Base-by-base conservation (phyloP, 768 basidiomycete genomes). In the Imleria badia region DNA sequence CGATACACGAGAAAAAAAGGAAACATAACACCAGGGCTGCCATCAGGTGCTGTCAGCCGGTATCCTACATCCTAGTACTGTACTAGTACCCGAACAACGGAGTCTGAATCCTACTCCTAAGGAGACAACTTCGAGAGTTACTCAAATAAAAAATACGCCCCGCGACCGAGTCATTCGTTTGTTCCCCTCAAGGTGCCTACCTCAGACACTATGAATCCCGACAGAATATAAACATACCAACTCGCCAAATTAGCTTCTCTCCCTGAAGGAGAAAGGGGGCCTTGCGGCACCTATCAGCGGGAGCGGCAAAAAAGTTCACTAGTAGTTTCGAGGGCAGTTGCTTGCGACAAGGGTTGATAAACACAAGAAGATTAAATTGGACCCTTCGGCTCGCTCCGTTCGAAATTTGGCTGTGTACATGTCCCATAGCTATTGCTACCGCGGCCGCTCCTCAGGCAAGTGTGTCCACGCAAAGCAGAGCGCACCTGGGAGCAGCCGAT, bases 371-470 rank as follows among this genome's bases (percentile, higher is more conserved):
- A n/a, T n/a, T n/a, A n/a, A 42, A 48, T n/a, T 33, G 30, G 10
- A 22, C 39, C n/a, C 9, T 38, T 38, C 54, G 52, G 62, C 38
- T 50, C 41, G 42, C 19, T 48, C 52, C 59, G 61, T 29, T 48
- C 47, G 11, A 52, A 54, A 57, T 26, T 29, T 20, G 45, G 38
- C 38, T 36, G 47, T 39, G 48, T 29, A 19, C 26, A 26, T 26
- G 6, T 11, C 44, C 43, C 23, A 52, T 20, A 47, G 36, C 23
- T 58, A 60, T 51, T 61, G 41, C 56, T 30, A 45, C 60, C 57
- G 59, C 38, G n/a, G 23, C 36, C 45, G 26, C 40, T 3, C 26
- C 26, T 26, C 26, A 26, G 26, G 26, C 6, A 26, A 26, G 4
- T 26, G 26, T 1, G 8, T 31, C 19, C 29, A 20, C 5, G 22